Percentiles rank a stretch among this genome's conserved stretches.
Evolutionary conservation across 208 protist species (phyloP).

Genomic region (Trypanosoma conorhini): DNA sequence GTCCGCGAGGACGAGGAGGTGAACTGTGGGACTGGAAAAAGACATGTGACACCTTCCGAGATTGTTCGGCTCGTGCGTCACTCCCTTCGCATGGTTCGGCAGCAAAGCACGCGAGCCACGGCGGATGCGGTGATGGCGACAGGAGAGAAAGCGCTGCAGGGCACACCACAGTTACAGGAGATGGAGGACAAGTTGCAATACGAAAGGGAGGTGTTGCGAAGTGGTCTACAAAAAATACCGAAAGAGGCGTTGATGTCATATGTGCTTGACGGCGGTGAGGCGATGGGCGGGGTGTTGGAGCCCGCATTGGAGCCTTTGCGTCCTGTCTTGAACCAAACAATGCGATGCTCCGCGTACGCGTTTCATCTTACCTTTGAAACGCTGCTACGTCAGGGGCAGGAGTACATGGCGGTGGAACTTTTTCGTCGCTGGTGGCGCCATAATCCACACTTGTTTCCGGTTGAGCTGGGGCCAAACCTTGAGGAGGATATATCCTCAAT

Average conservation of each 20-base stretch:
- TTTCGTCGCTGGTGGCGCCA: constrained; percentile 73
- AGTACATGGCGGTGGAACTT: constrained; percentile 43
- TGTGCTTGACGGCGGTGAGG: constrained; percentile 1
- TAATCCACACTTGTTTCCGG: constrained; percentile 62
- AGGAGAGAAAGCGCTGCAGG: background rate
- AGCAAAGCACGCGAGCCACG: background rate
- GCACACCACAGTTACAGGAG: background rate
- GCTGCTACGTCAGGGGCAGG: constrained; percentile 27
- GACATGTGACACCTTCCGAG: constrained; percentile 8
- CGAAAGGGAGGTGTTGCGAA: background rate
- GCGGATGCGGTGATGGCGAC: background rate
- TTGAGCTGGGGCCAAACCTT: constrained; percentile 44
- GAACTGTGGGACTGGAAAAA: background rate
- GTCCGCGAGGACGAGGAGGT: background rate
- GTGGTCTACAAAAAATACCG: background rate
- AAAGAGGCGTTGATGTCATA: constrained; percentile 6
- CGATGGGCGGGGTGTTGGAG: background rate
- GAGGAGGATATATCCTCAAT: constrained; percentile 23
- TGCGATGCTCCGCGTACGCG: constrained; percentile 51
- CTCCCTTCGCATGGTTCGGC: constrained; percentile 7
- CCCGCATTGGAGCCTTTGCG: constrained; percentile 4
- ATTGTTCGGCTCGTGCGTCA: constrained; percentile 17
- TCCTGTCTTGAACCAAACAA: constrained; percentile 21
- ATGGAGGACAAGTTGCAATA: background rate
- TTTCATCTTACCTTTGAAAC: constrained; percentile 63